Conservation (phyloP, 306 rosid genomes). For the Quercus variabilis region DNA sequence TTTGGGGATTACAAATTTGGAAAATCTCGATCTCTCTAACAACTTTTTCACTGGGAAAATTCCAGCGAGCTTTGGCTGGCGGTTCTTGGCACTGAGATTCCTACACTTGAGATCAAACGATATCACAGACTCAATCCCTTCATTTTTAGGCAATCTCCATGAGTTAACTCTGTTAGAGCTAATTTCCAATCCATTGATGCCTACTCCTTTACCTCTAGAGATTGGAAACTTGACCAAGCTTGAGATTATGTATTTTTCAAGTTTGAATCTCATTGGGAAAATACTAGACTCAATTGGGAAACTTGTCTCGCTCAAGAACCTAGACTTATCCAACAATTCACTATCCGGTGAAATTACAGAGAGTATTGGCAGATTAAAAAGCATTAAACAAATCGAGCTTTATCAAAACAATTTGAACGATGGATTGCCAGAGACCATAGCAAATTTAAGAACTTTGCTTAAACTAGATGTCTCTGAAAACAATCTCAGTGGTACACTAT, state of each 20-base stretch:
- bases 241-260: constrained; percentile 19
- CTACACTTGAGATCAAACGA: constrained; percentile 22
- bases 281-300: constrained; percentile 71
- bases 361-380: constrained; percentile 47
- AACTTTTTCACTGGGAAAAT: constrained; percentile 76
- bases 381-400: constrained; percentile 36
- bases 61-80: constrained; percentile 51
- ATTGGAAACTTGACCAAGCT: constrained; percentile 68
- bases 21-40: constrained; percentile 37
- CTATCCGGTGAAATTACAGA: constrained; percentile 64
- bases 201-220: constrained; percentile 50
- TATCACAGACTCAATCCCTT: constrained; percentile 34
- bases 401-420: constrained; percentile 50
- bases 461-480: constrained; percentile 65
- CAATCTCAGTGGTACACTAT: constrained; percentile 54
- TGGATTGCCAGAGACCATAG: constrained; percentile 59
- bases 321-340: constrained; percentile 54
- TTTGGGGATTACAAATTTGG: constrained; percentile 29
- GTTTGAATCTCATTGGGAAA: constrained; percentile 41
- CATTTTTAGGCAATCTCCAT: constrained; percentile 55
- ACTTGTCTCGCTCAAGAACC: constrained; percentile 41
- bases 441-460: constrained; percentile 42
- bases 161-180: constrained; percentile 47
- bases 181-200: constrained; percentile 34
- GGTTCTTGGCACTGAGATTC: constrained; percentile 29